These are phyloP conservation scores for Chamaenerion angustifolium DNA, from an alignment of 345 rosid species.

Conservation along the genomic window DNA sequence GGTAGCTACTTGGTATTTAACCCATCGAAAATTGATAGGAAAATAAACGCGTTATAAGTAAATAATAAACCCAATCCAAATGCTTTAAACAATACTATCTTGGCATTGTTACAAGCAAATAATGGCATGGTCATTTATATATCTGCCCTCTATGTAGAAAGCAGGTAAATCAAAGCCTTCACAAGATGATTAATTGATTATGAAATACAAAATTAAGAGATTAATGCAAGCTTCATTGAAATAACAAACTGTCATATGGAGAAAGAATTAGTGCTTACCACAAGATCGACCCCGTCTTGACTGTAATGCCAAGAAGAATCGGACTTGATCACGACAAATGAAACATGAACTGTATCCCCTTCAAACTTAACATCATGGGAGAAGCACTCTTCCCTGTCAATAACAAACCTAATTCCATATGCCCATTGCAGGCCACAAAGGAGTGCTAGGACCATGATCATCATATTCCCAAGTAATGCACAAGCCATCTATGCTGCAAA, in stretches of 20 bases:
- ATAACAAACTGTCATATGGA: not conserved
- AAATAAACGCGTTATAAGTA: no score
- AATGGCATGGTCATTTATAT: no score
- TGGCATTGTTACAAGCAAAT: no score
- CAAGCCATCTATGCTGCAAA: slow-evolving; percentile 5
- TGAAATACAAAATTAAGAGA: not conserved
- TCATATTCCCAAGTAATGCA: slow-evolving; percentile 4
- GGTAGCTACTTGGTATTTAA: no score
- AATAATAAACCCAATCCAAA: no score
- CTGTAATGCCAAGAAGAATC: slow-evolving; percentile 43
- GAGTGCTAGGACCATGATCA: slow-evolving; percentile 21
- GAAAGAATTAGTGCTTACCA: slow-evolving; percentile 23
- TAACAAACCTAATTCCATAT: slow-evolving; percentile 41
- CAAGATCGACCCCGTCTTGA: slow-evolving; percentile 47
- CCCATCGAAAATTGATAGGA: no score
- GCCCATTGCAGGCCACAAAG: slow-evolving; percentile 15
- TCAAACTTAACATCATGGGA: slow-evolving; percentile 48
- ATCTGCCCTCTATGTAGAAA: no score
- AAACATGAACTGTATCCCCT: slow-evolving; percentile 45
- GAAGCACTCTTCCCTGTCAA: slow-evolving; percentile 58
- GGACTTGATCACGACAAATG: slow-evolving; percentile 48
- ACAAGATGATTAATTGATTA: not conserved
- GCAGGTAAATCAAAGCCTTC: no score
- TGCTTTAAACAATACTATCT: no score
- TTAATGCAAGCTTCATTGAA: not conserved